These are phyloP conservation scores for Teratosphaeria viscida DNA, from an alignment of 2,329 filamentous ascomycete species.

Conservation along the genomic window DNA sequence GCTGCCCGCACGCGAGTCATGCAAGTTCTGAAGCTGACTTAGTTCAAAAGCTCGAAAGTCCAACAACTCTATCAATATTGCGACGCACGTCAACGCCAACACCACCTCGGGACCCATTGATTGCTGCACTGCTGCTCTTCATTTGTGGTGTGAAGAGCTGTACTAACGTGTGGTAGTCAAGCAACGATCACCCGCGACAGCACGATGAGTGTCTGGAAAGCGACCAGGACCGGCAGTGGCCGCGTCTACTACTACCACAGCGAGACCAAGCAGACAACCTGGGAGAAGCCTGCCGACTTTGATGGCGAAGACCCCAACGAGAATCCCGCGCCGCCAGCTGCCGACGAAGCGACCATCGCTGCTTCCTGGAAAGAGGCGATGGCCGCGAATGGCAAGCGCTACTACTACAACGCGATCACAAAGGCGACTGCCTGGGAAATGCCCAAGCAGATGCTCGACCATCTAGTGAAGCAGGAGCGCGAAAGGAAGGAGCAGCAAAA, in stretches of 20 bases:
- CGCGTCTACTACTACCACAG: conserved; percentile 86
- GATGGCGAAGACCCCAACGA: conserved; percentile 44
- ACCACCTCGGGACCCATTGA: background rate
- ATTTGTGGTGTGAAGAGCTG: background rate
- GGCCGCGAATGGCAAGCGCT: conserved; percentile 74
- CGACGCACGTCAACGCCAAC: background rate
- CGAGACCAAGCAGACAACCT: conserved; percentile 77
- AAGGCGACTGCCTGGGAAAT: conserved; percentile 93
- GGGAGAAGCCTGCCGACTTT: conserved; percentile 77
- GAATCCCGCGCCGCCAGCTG: conserved; percentile 49
- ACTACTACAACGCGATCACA: conserved; percentile 87
- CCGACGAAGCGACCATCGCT: conserved; percentile 55
- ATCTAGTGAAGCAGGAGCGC: conserved; percentile 43
- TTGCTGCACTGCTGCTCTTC: background rate
- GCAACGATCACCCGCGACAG: background rate
- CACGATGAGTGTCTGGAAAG: conserved; percentile 19
- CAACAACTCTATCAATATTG: background rate
- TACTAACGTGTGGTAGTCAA: background rate
- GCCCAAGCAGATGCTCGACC: conserved; percentile 38
- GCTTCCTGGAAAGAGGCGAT: conserved; percentile 76
- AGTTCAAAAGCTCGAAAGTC: background rate
- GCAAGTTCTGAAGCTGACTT: background rate
- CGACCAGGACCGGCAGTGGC: conserved; percentile 37
- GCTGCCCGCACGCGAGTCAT: background rate
- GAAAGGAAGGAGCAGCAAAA: background rate